phyloP scores from a whole-genome alignment of 2,329 filamentous ascomycete genomes.

The Xenoacremonium recifei region DNA sequence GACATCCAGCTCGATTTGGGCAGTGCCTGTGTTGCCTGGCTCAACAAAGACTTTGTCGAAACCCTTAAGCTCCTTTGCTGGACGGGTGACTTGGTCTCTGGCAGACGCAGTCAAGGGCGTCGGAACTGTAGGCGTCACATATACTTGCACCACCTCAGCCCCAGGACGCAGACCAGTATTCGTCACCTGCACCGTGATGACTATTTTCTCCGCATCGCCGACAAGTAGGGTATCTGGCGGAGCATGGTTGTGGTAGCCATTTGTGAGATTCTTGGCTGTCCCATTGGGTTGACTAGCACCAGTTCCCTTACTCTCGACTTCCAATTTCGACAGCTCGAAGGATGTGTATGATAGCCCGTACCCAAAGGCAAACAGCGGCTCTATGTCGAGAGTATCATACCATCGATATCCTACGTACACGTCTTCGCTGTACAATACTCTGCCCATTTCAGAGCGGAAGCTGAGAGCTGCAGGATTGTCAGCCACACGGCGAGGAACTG shows the following conservation, averaged over 20 bases:
- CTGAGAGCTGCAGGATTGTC: conserved; percentile 14
- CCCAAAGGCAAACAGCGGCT: conserved; percentile 15
- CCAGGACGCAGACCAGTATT: conserved; percentile 25
- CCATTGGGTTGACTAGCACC: conserved; percentile 1
- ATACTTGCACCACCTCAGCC: conserved; percentile 29
- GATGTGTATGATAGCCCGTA: conserved; percentile 15
- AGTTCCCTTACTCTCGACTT: conserved; percentile 2
- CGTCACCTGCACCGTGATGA: conserved; percentile 44
- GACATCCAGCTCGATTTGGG: conserved; percentile 29
- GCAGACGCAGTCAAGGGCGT: conserved; percentile 15
- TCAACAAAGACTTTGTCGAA: conserved; percentile 41
- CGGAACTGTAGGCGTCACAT: conserved; percentile 19
- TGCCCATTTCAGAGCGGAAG: conserved; percentile 15
- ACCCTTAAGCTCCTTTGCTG: conserved; percentile 42
- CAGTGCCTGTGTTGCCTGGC: conserved; percentile 31
- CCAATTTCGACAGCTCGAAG: conserved; percentile 10
- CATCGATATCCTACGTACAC: conserved; percentile 18
- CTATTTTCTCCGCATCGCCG: conserved; percentile 8
- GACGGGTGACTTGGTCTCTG: conserved; percentile 28
- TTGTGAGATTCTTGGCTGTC: conserved; percentile 1
- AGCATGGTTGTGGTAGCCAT: neutral
- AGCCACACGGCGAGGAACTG: conserved; percentile 12
- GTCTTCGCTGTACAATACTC: conserved; percentile 15
- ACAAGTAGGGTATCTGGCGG: too few species aligned
- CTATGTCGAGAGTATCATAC: conserved; percentile 13